Base-by-base conservation (phyloP, 1,284 basidiomycete genomes). In the Phlebopus sp. region DNA sequence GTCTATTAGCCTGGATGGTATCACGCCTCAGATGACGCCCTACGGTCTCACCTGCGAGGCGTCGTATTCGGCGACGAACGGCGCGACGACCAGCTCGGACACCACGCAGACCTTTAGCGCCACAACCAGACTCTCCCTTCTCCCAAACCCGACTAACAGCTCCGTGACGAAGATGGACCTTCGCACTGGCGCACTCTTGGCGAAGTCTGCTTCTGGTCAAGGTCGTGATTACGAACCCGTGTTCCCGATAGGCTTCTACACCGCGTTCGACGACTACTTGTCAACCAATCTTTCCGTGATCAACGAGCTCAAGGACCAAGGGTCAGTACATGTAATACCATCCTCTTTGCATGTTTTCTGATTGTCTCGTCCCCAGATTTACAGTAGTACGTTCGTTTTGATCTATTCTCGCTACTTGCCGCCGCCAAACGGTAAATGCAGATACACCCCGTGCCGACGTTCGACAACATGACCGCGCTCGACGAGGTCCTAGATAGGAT, bases 191-290 rank as follows among this genome's bases (percentile, higher is more conserved):
- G n/a, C n/a, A n/a, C n/a, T 89, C 44, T 68, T 87, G 37, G 25
- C 82, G 2, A 73, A 76, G 48, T 77, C 79, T 4, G 69, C 71
- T 0, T 69, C 63, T 38, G 79, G 78, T 11, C 64, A 66, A 30
- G 70, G 67, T 5, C 77, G 78, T 1, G 51, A 59, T 1, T 89
- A 81, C 57, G 74, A 77, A 36, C 74, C 81, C 0, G 73, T 90
- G 0, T 78, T 89, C 41, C 84, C 86, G 0, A 74, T 88, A 47
- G 87, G 87, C 2, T 90, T 84, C 60, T 89, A 88, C 59, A 88
- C 86, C 0, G 25, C 25, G 84, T 87, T 86, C 50, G 77, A 72
- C 35, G 51, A 42, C 1, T n/a, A n/a, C n/a, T n/a, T n/a, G n/a
- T n/a, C n/a, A n/a, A n/a, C n/a, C n/a, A n/a, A n/a, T n/a, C n/a